Percentiles rank a stretch among this genome's conserved stretches.
Conservation (phyloP, 31 red algal genomes). For the Asparagopsis taxiformis region DNA sequence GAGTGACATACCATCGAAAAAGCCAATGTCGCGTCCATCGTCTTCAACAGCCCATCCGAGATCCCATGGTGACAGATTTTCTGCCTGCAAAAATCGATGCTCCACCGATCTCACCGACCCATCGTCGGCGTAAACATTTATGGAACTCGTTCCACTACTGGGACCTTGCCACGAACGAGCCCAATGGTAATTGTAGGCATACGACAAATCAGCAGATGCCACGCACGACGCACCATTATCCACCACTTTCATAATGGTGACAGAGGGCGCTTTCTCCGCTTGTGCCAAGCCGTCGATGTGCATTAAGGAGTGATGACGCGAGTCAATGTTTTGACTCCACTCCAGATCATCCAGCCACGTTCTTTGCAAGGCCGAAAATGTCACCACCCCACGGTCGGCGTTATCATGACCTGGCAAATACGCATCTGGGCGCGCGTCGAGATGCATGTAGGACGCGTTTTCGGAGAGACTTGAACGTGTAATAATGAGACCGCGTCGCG, state of each 20-base stretch:
- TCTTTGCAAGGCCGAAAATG: conserved; percentile 25
- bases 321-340: conserved; percentile 37
- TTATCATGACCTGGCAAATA: conserved; percentile 55
- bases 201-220: conserved; percentile 52
- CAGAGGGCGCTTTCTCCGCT: conserved; percentile 43
- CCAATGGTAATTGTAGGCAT: conserved; percentile 56
- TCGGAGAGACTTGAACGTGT: conserved; percentile 20
- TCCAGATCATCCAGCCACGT: conserved; percentile 42
- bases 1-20: conserved; percentile 36
- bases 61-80: conserved; percentile 40
- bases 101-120: conserved; percentile 3
- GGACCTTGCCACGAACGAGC: conserved; percentile 22
- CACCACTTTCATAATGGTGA: conserved; percentile 32
- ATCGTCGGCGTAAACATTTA: conserved; percentile 13
- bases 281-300: conserved; percentile 54
- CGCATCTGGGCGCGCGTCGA: conserved; percentile 42
- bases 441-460: conserved; percentile 38
- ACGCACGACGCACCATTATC: conserved; percentile 15
- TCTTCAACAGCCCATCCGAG: conserved; percentile 60
- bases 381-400: conserved; percentile 42
- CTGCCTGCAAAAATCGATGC: conserved; percentile 25
- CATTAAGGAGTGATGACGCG: conserved; percentile 41
- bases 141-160: conserved; percentile 3
- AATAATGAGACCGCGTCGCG: conserved; percentile 45
- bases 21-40: conserved; percentile 51